Conservation (phyloP, 352 stramenopile species). For the Globisporangium sylvaticum region DNA sequence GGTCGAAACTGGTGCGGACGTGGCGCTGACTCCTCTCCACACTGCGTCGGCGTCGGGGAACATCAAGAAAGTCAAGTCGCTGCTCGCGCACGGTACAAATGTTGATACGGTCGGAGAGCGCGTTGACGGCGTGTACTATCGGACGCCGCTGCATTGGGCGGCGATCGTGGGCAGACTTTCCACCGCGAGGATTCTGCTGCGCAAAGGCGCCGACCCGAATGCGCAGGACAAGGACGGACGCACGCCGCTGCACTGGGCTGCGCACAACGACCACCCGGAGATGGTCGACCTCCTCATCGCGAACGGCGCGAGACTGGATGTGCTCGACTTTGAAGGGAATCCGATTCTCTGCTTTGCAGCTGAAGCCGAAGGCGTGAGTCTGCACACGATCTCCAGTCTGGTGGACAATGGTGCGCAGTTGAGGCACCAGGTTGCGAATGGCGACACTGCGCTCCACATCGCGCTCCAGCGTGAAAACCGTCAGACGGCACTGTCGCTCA, state of each 20-base stretch:
- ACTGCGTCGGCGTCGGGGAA: constrained; percentile 59
- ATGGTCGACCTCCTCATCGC: constrained; percentile 52
- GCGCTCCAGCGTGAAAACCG: constrained; percentile 66
- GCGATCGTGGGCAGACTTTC: constrained; percentile 47
- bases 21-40: constrained; percentile 74
- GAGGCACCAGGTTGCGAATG: constrained; percentile 27
- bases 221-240: constrained; percentile 53
- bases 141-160: constrained; percentile 74
- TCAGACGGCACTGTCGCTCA: constrained; percentile 57
- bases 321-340: constrained; percentile 38
- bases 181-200: constrained; percentile 35
- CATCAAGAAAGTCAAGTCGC: constrained; percentile 28
- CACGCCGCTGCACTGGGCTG: constrained; percentile 75
- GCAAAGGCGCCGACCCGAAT: constrained; percentile 46
- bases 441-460: constrained; percentile 74
- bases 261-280: constrained; percentile 53
- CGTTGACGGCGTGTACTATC: constrained; percentile 51
- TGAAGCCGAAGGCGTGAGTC: constrained; percentile 51
- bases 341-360: constrained; percentile 65
- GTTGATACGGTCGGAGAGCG: constrained; percentile 59
- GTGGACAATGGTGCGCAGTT: constrained; percentile 41
- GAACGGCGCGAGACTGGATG: constrained; percentile 36
- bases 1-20: constrained; percentile 61
- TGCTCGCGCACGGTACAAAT: constrained; percentile 34
- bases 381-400: constrained; percentile 40